Base-by-base conservation (phyloP, 352 stramenopile genomes). In the Globisporangium lucens region DNA sequence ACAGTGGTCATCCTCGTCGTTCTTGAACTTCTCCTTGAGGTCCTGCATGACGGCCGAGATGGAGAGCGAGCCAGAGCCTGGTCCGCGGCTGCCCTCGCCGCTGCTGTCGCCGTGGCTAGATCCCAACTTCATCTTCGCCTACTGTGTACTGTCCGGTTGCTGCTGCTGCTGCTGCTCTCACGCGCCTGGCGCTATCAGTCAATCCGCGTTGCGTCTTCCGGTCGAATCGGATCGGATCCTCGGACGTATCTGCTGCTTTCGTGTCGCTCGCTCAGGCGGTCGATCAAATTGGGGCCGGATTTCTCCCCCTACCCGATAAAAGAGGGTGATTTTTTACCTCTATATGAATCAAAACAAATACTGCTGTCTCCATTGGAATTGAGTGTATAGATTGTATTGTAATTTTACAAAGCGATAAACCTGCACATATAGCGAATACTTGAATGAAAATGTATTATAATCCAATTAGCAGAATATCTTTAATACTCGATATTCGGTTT, bases 1-100 rank as follows among this genome's bases (percentile, higher is more conserved):
- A 93, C 87, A 77, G 61, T 94, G 83, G 65, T 98, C 95, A 66
- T 98, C 97, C 67, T 98, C 95, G 68, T 99, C 97, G 67, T 98
- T 98, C 81, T 99, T 99, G 75, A 99, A 99, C 85, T 99, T 99
- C 76, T 99, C 97, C 78, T 98, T 98, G 47, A 99, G 88, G 61
- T 97, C 93, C 62, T 98, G 94, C 76, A 99, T 97, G 56, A 94
- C 85, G 8, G 85, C 91, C n/a, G 86, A 90, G 63, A 95, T 87
- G 33, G 83, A 80, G 33, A 84, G 73, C 36, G 76, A 67, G 35
- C 73, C 43, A 24, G 61, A 71, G 7, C 33, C 66, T 66, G 68
- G 69, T 10, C 73, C 64, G 46, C 74, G 71, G 17, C 77, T 69
- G 30, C 82, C 73, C 10, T 79, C 79, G 46, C 78, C 61, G 22